These are phyloP conservation scores for Syzygium aqueum DNA, from an alignment of 345 rosid genomes.

Conservation along the genomic window DNA sequence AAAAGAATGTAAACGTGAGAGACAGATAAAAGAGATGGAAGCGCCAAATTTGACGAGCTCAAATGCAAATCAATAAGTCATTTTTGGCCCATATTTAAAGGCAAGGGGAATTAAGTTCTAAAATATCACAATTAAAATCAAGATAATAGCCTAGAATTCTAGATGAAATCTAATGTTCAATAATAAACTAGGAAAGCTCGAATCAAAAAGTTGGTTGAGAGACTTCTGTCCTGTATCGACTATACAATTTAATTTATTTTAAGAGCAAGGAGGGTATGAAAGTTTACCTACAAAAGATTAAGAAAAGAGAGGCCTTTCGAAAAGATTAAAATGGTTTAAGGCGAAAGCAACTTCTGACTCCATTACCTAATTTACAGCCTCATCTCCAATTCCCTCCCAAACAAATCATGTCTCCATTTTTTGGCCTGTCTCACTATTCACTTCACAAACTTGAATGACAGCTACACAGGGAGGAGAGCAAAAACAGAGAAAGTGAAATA, in stretches of 20 bases:
- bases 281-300: not conserved
- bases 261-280: not conserved
- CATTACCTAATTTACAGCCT: not conserved
- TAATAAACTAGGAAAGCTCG: not conserved
- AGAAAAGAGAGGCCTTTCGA: not conserved
- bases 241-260: not conserved
- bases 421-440: not conserved
- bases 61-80: not conserved
- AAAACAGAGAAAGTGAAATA: not conserved
- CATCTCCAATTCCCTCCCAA: not conserved
- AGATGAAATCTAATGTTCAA: not conserved
- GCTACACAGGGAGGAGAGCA: not conserved
- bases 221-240: not conserved
- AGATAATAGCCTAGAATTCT: not conserved
- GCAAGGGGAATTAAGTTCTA: not conserved
- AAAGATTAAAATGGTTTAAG: not conserved
- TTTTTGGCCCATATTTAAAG: not conserved
- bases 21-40: not conserved
- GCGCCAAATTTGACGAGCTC: not conserved
- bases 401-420: not conserved
- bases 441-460: not conserved
- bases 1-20: not conserved
- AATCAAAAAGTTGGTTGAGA: not conserved
- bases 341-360: not conserved
- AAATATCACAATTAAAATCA: not conserved